These are phyloP conservation scores for Pseudonectria foliicola DNA, from an alignment of 2,329 filamentous ascomycete species.

Conservation along the genomic window DNA sequence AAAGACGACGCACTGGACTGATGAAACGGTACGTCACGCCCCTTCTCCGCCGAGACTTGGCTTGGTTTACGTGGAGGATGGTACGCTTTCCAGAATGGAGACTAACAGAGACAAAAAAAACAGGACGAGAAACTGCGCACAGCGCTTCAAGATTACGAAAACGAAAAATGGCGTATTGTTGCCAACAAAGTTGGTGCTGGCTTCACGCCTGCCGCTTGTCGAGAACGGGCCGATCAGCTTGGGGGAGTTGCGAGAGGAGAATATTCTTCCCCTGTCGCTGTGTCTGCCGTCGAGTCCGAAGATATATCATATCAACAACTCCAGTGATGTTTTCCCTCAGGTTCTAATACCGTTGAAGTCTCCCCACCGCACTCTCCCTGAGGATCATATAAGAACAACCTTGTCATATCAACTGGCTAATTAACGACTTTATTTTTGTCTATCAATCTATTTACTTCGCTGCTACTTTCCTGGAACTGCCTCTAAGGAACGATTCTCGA, in stretches of 20 bases:
- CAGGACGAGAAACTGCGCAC: conserved; percentile 71
- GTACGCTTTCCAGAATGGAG: no score
- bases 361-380: conserved; percentile 21
- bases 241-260: conserved; percentile 38
- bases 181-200: conserved; percentile 85
- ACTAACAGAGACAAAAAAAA: background rate
- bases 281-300: conserved; percentile 17
- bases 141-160: conserved; percentile 77
- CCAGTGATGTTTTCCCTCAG: conserved; percentile 33
- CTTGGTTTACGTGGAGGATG: no score
- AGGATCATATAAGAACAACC: conserved; percentile 26
- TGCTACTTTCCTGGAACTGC: no score
- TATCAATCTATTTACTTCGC: no score
- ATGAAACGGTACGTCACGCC: conserved; percentile 69
- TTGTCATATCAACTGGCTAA: background rate
- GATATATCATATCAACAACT: conserved; percentile 40
- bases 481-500: no score
- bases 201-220: conserved; percentile 80
- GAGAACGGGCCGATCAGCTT: conserved; percentile 67
- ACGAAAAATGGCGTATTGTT: conserved; percentile 88
- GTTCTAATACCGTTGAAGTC: no score
- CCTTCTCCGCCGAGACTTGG: no score
- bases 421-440: no score
- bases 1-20: conserved; percentile 88
- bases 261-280: conserved; percentile 43